Evolutionary conservation across 108 stramenopile species (phyloP), one percentile per base, ranked within the genome.

Genomic region (Cyclotella distinguenda): DNA sequence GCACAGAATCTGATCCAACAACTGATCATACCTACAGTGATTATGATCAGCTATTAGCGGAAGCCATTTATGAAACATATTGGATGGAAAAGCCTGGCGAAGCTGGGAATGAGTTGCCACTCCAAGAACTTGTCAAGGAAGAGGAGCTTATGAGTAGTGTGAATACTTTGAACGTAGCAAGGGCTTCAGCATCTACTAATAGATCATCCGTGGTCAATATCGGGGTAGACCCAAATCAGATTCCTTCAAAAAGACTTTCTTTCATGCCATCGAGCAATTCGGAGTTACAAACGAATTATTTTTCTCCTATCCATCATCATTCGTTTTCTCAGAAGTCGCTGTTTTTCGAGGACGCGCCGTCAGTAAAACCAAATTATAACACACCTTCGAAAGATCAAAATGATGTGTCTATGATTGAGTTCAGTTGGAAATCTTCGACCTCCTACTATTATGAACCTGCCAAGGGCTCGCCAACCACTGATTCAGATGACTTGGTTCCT

Each of bases 381-480:
- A 56, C 55, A 39, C 55, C 55, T 10, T 38, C 35, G 10, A 56
- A 56, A 28, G 55, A 56, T 19, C 55, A 38, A 3, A 7, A 3
- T 38, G 55, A 56, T 56, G 55, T 19, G 11, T 39, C 55, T 11
- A 18, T 56, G 55, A 23, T 56, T 38, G 55, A 56, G 18, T 56
- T 56, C 21, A 56, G 55, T 39, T 56, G 55, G 55, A 56, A 39
- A 36, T 56, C 55, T 21, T 38, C 55, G 23, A 18, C 27, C 12
- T 52, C 50, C 13, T 52, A 30, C 8, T 30, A 8, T 31, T 2
- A 12, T 28, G 1, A 6, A 25, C n/a, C n/a, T n/a, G n/a, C n/a
- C n/a, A n/a, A n/a, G n/a, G n/a, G n/a, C n/a, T n/a, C n/a, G n/a
- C n/a, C n/a, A n/a, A n/a, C n/a, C n/a, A n/a, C n/a, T n/a, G n/a